Percentiles rank a stretch among this genome's conserved stretches.
These are phyloP conservation scores for Myriosclerotinia curreyana DNA, from an alignment of 2,329 filamentous ascomycete species.

Conservation along the genomic window DNA sequence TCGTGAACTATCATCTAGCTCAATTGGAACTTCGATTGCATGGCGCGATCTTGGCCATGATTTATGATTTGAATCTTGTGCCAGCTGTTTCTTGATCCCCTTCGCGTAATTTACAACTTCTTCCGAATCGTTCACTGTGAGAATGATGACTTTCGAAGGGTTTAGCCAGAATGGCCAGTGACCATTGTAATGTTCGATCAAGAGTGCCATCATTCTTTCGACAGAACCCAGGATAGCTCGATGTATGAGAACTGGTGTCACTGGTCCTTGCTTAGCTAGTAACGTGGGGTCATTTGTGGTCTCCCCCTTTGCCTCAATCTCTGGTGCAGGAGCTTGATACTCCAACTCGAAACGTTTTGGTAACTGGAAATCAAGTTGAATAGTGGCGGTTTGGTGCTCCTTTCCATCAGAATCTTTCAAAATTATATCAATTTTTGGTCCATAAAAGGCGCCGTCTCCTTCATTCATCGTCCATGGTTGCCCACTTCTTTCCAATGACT, in stretches of 20 bases:
- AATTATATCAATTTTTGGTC: conserved; percentile 87
- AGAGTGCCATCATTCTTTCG: conserved; percentile 77
- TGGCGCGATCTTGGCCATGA: conserved; percentile 31
- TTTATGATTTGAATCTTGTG: conserved; percentile 1
- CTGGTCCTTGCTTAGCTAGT: conserved; percentile 54
- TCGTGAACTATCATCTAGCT: conserved; percentile 63
- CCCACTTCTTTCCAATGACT: conserved; percentile 60
- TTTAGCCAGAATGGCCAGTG: conserved; percentile 88
- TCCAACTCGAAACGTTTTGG: conserved; percentile 76
- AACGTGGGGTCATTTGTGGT: conserved; percentile 49
- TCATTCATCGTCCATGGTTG: conserved; percentile 71
- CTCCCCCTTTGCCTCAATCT: conserved; percentile 54
- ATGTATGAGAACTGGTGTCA: conserved; percentile 77
- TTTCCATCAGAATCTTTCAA: conserved; percentile 77
- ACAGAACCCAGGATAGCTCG: conserved; percentile 81
- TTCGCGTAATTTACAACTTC: conserved; percentile 35
- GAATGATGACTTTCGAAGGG: conserved; percentile 70
- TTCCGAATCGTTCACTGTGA: conserved; percentile 64
- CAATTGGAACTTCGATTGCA: conserved; percentile 52
- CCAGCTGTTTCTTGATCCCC: conserved; percentile 19
- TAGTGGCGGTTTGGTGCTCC: conserved; percentile 83
- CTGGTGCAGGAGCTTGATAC: conserved; percentile 68
- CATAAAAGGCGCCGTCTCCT: conserved; percentile 86
- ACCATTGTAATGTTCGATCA: conserved; percentile 80
- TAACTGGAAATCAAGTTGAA: conserved; percentile 87